Base-by-base conservation (phyloP, 257 asterid species). In the Asclepias syriaca region DNA sequence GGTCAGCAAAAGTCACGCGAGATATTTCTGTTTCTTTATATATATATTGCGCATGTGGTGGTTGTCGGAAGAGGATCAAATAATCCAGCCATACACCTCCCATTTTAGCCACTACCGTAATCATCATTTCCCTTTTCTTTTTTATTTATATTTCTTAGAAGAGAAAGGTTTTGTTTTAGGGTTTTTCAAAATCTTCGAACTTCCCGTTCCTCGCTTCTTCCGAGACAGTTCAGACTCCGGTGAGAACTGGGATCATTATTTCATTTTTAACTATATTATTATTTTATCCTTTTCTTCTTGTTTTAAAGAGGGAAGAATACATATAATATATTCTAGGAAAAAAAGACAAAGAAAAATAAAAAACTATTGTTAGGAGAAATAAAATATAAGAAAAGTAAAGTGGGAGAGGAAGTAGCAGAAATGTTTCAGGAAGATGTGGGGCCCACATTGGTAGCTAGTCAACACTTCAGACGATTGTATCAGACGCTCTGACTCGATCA, bases 1-100 rank as follows among this genome's bases (percentile, higher is more conserved):
- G 48, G 68, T 74, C 68, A 66, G 50, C 59, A 22, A 68, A 68
- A 21, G 21, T 55, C 78, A 75, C 78, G 74, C 74, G 56, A 67
- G 13, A 51, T 58, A n/a, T 75, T 37, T 75, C 74, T 29, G 69
- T 6, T 6, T 43, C 10, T 6, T 1, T 43, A 43, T 9, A 43
- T 9, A 43, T 43, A 48, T 19, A 32, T 63, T 60, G 64, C 74
- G 65, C 78, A 75, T 75, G 78, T 48, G 59, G 54, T 34, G 29
- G 18, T 46, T 68, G 78, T 75, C 74, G 74, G 78, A 19, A 2
- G 59, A 43, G 48, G 48, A 43, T 43, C 48, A 40, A 6, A 4
- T 40, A 43, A 54, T 54, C 9, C 59, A 15, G 4, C 14, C 5
- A 27, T 66, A 24, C 68, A 1, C 37, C 59, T n/a, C 72, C 68